A percentile compares a stretch with the other conserved stretches of the same genome.
Conservation (phyloP, 441 rosid genomes). For the Populus hybrid region DNA sequence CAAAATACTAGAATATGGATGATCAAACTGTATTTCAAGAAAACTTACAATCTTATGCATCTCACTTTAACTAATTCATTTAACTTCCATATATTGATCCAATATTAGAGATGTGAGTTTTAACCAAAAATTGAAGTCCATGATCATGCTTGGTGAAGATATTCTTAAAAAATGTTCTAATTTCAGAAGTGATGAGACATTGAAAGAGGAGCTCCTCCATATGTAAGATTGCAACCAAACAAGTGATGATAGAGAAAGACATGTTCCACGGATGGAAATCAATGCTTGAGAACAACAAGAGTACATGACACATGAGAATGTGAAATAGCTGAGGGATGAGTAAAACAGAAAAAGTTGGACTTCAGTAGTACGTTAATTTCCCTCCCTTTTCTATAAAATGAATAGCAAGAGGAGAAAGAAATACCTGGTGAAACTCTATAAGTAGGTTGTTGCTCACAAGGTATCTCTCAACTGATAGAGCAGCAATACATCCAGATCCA, state of each 20-base stretch:
- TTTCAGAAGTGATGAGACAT: no score
- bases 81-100: background rate
- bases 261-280: background rate
- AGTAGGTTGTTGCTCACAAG: slow-evolving; percentile 83
- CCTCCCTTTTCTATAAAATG: background rate
- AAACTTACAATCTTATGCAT: background rate
- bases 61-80: background rate
- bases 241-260: background rate
- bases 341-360: background rate
- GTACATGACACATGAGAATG: background rate
- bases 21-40: background rate
- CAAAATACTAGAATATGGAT: background rate
- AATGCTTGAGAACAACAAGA: slow-evolving; percentile 1
- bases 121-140: background rate
- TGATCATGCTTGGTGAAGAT: background rate
- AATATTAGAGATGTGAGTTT: background rate
- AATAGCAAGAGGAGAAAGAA: no score
- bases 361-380: background rate
- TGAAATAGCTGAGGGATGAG: background rate
- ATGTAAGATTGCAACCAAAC: background rate
- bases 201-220: background rate
- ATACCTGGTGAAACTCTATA: slow-evolving; percentile 94
- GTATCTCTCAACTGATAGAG: slow-evolving; percentile 94
- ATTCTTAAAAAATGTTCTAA: background rate
- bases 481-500: slow-evolving; percentile 97